phyloP scores from a whole-genome alignment of 106 monocot species.

The Phalaenopsis aphrodite region DNA sequence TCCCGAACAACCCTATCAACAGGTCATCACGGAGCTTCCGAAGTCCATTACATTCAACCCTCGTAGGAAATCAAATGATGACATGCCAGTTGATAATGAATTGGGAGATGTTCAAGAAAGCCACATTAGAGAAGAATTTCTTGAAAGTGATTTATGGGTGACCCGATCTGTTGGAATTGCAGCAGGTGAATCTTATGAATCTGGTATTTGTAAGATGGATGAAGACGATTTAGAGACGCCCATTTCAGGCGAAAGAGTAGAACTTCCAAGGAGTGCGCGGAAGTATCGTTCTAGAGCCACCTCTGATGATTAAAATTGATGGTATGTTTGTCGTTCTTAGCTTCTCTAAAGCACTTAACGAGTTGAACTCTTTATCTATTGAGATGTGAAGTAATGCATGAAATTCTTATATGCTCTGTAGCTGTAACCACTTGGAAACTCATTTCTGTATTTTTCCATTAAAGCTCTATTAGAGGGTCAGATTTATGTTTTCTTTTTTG shows the following conservation, averaged over 20 bases:
- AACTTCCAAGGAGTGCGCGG: slow-evolving; percentile 18
- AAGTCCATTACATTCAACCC: slow-evolving; percentile 64
- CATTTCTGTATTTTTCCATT: background rate
- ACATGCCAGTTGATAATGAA: slow-evolving; percentile 28
- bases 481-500: too few species aligned
- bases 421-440: background rate
- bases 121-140: background rate
- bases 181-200: slow-evolving; percentile 30
- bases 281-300: slow-evolving; percentile 35
- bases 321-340: background rate
- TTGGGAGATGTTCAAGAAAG: background rate
- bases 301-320: slow-evolving; percentile 13
- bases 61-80: slow-evolving; percentile 44
- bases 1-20: slow-evolving; percentile 18
- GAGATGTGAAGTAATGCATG: too few species aligned
- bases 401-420: too few species aligned
- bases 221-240: slow-evolving; percentile 25
- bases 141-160: background rate
- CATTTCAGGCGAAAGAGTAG: background rate
- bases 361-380: background rate
- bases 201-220: slow-evolving; percentile 56
- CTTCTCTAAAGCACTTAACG: background rate
- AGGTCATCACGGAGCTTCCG: slow-evolving; percentile 38
- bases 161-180: slow-evolving; percentile 20
- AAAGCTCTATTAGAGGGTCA: background rate